A percentile compares a stretch with the other conserved stretches of the same genome.
Evolutionary conservation across 148 eudicot species (phyloP).

Genomic region (Heliosperma pusillum): DNA sequence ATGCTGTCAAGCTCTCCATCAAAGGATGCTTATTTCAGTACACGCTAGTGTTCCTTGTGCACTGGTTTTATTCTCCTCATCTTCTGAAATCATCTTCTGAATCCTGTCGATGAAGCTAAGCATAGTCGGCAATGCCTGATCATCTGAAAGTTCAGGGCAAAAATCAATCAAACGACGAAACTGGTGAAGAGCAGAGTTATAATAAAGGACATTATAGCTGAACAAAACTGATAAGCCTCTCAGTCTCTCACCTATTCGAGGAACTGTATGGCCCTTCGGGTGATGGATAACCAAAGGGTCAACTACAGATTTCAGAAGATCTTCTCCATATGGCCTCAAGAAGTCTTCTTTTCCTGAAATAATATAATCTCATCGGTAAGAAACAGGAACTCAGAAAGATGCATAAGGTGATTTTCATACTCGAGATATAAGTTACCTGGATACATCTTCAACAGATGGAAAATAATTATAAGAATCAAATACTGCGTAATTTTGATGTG

Average conservation of each 20-base stretch:
- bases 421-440: neutral
- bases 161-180: neutral
- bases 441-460: no score
- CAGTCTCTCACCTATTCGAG: conserved; percentile 62
- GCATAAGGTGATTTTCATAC: neutral
- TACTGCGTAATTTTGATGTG: no score
- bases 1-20: neutral
- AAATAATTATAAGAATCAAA: no score
- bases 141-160: conserved; percentile 41
- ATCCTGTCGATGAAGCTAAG: conserved; percentile 56
- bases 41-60: neutral
- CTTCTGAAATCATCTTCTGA: conserved; percentile 34
- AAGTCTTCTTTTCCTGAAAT: conserved; percentile 78
- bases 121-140: conserved; percentile 51
- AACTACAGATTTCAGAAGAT: conserved; percentile 57
- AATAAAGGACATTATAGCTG: neutral
- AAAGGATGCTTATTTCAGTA: neutral
- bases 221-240: neutral
- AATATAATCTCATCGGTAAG: neutral
- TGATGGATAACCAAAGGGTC: conserved; percentile 73
- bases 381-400: neutral
- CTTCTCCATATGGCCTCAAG: conserved; percentile 64
- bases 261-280: conserved; percentile 93
- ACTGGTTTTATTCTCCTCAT: conserved; percentile 28
- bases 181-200: neutral